phyloP scores from a whole-genome alignment of 768 basidiomycete species.

The Calocera viscosa region DNA sequence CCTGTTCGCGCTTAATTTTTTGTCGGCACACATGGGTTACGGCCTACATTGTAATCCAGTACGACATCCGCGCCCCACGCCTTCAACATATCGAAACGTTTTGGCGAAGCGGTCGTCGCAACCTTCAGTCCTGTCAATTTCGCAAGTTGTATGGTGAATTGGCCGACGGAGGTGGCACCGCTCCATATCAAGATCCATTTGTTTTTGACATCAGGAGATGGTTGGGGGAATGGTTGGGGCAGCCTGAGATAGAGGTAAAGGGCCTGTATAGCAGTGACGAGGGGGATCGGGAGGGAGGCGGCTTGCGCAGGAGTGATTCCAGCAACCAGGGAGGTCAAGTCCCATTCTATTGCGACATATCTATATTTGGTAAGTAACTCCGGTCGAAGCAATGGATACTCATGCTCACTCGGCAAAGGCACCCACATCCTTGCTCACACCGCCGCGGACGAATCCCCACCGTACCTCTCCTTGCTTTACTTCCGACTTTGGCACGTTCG shows the following conservation, averaged over 20 bases:
- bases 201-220: neutral
- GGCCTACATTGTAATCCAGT: constrained; percentile 26
- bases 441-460: constrained; percentile 2
- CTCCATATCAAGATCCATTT: constrained; percentile 2
- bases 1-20: neutral
- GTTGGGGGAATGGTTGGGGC: neutral
- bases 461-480: neutral
- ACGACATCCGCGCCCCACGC: constrained; percentile 34
- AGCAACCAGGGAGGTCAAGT: neutral
- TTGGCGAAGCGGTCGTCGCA: constrained; percentile 34
- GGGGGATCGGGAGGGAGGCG: neutral
- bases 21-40: neutral
- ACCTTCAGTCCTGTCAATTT: constrained; percentile 35
- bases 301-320: constrained; percentile 1
- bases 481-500: neutral
- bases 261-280: neutral
- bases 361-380: neutral
- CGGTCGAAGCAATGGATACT: neutral
- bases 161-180: constrained; percentile 21
- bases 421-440: neutral
- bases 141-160: constrained; percentile 33
- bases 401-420: constrained; percentile 1
- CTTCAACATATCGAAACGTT: constrained; percentile 30
- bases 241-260: constrained; percentile 1
- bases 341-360: neutral